Percentiles rank a stretch among this genome's conserved stretches.
phyloP scores from a whole-genome alignment of 2,329 filamentous ascomycete genomes.

The Fusarium brevicatenulatum region DNA sequence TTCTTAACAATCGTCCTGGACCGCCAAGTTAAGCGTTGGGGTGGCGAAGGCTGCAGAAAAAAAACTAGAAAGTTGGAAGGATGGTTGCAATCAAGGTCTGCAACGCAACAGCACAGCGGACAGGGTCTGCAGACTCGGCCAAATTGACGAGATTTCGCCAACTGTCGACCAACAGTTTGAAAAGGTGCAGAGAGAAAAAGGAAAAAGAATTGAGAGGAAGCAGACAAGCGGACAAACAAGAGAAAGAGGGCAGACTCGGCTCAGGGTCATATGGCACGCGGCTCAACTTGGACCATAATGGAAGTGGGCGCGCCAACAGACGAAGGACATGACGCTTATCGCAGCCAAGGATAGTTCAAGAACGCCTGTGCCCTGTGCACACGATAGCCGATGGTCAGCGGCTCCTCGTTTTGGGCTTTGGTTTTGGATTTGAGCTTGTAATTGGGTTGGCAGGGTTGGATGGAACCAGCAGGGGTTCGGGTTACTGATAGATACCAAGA shows the following conservation, averaged over 20 bases:
- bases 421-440: constrained; percentile 14
- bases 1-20: constrained; percentile 1
- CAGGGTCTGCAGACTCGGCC: constrained; percentile 20
- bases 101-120: constrained; percentile 13
- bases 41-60: constrained; percentile 34
- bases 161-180: not conserved
- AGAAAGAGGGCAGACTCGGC: constrained; percentile 30
- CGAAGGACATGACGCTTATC: constrained; percentile 43
- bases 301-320: constrained; percentile 29
- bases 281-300: constrained; percentile 26
- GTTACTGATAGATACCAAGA: constrained; percentile 30
- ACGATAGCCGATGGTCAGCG: constrained; percentile 36
- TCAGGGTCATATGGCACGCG: constrained; percentile 28
- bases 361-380: constrained; percentile 27
- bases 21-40: constrained; percentile 14
- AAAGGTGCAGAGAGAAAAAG: not conserved
- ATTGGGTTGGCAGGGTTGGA: constrained; percentile 25
- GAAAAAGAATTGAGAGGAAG: not conserved
- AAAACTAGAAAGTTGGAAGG: constrained; percentile 29
- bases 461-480: constrained; percentile 23
- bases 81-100: constrained; percentile 20
- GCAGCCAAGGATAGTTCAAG: constrained; percentile 29
- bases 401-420: constrained; percentile 14
- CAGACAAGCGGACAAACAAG: not conserved
- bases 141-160: constrained; percentile 8